These are phyloP conservation scores for Fusarium humuli DNA, from an alignment of 2,329 filamentous ascomycete species.

Conservation along the genomic window DNA sequence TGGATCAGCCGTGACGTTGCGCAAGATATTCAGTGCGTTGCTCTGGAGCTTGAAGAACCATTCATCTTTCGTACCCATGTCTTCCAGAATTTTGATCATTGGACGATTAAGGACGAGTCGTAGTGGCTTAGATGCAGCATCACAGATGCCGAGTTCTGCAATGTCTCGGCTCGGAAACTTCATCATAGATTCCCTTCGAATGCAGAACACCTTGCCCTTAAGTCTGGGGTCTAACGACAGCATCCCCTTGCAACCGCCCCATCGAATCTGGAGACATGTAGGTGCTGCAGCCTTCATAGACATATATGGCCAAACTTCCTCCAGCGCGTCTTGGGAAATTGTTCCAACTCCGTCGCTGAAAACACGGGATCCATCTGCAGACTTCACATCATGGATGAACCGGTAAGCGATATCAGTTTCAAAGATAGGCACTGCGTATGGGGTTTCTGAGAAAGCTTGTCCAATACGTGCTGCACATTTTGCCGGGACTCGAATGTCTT, in stretches of 20 bases:
- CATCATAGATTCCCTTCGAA: conserved; percentile 79
- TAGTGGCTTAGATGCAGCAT: conserved; percentile 73
- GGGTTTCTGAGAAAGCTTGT: conserved; percentile 80
- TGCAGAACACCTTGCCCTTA: conserved; percentile 65
- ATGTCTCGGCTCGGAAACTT: conserved; percentile 74
- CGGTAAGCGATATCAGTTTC: conserved; percentile 51
- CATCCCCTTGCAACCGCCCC: conserved; percentile 82
- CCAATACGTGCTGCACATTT: conserved; percentile 70
- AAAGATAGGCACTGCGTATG: conserved; percentile 66
- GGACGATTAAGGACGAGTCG: conserved; percentile 80
- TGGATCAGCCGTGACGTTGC: conserved; percentile 66
- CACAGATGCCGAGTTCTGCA: conserved; percentile 76
- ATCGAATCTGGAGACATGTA: conserved; percentile 80
- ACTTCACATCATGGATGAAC: conserved; percentile 65
- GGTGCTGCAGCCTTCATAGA: conserved; percentile 62
- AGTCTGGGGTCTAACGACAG: conserved; percentile 75
- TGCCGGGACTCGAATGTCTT: conserved; percentile 63
- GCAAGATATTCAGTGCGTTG: conserved; percentile 69
- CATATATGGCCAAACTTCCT: conserved; percentile 69
- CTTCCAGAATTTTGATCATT: conserved; percentile 87
- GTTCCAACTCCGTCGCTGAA: conserved; percentile 87
- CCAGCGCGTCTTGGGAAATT: conserved; percentile 70
- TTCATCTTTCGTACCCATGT: conserved; percentile 69
- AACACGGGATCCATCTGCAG: conserved; percentile 60
- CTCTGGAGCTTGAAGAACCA: conserved; percentile 76